Conservation (phyloP, 2,329 filamentous ascomycete species). For the Akanthomyces lecanii region DNA sequence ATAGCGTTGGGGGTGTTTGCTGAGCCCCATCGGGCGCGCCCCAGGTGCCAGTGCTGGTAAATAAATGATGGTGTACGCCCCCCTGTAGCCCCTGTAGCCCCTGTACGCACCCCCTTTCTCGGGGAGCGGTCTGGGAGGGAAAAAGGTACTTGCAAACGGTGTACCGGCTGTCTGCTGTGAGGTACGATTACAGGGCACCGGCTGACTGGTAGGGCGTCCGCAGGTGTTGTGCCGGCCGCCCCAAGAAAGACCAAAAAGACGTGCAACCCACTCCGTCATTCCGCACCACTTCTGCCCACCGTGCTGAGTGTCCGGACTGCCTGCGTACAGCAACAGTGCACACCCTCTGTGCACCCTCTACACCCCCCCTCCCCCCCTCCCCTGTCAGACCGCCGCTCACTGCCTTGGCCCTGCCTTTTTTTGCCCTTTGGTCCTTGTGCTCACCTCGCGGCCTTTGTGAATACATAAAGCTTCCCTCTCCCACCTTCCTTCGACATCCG, state of each 20-base stretch:
- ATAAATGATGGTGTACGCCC: background rate
- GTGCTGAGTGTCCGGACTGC: background rate
- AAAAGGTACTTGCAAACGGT: constrained; percentile 1
- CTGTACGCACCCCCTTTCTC: constrained; percentile 5
- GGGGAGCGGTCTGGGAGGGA: constrained; percentile 8
- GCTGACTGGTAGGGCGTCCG: background rate
- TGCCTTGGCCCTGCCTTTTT: constrained; percentile 11
- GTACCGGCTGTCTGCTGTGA: background rate
- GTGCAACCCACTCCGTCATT: constrained; percentile 13
- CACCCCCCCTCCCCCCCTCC: background rate
- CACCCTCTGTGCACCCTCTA: background rate
- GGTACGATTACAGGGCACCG: too few species aligned
- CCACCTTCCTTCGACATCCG: background rate
- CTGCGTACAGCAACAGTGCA: background rate
- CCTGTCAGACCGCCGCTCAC: constrained; percentile 10
- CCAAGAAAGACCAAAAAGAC: background rate
- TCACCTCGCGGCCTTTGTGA: constrained; percentile 3
- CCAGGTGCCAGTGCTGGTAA: background rate
- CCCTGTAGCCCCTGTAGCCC: background rate
- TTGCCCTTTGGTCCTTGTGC: background rate
- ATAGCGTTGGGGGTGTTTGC: constrained; percentile 1
- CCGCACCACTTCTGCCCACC: background rate
- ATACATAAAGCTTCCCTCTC: constrained; percentile 17
- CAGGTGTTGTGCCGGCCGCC: background rate
- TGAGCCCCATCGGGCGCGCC: background rate